Conservation (phyloP, 176 grass and related monocot species). For the Leersia perrieri region DNA sequence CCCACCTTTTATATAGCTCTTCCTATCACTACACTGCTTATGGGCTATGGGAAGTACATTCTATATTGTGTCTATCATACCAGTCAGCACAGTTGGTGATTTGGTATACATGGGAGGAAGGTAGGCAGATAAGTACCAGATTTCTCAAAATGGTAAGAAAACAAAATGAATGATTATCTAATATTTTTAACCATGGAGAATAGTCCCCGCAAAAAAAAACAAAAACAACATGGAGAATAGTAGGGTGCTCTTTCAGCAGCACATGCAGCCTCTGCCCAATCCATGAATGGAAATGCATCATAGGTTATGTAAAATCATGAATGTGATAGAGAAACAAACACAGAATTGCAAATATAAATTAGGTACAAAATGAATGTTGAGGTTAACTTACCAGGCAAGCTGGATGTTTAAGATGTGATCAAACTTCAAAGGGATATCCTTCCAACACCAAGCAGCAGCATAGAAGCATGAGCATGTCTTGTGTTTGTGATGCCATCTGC, state of each 20-base stretch:
- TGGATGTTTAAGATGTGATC: constrained; percentile 5
- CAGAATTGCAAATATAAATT: constrained; percentile 9
- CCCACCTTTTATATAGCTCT: constrained; percentile 24
- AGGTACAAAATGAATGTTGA: constrained; percentile 26
- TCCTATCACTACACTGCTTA: not conserved
- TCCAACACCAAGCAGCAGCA: not conserved
- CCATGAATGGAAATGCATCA: not conserved
- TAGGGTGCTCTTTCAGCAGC: not conserved
- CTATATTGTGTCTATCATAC: constrained; percentile 2
- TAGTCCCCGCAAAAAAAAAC: not conserved
- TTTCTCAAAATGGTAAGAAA: constrained; percentile 2
- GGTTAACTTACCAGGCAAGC: constrained; percentile 33
- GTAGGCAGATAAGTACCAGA: constrained; percentile 9
- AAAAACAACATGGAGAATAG: not conserved
- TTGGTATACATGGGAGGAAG: not conserved
- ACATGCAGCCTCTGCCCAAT: constrained; percentile 8
- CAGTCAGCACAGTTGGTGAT: not conserved
- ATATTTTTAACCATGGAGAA: not conserved
- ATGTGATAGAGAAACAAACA: constrained; percentile 16
- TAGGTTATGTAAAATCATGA: not conserved
- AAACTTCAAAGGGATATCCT: constrained; percentile 3
- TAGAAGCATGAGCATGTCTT: not conserved
- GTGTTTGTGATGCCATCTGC: not conserved
- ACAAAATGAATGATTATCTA: not conserved
- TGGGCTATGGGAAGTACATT: not conserved